Conservation (phyloP, 768 basidiomycete species). For the Termitomyces sp. region DNA sequence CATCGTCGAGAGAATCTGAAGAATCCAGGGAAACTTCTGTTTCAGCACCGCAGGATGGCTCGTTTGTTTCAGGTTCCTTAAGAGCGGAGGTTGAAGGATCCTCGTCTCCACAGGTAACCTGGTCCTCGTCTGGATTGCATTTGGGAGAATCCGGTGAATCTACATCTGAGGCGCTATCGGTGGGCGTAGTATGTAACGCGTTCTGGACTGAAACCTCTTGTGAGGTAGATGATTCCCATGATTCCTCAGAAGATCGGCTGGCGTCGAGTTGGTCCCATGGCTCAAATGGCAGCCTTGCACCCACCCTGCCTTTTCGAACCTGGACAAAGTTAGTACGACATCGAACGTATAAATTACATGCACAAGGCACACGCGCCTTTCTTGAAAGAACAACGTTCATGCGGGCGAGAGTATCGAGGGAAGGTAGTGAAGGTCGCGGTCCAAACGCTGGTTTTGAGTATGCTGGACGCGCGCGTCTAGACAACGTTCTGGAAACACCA, state of each 20-base stretch:
- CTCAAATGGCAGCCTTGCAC: constrained; percentile 46
- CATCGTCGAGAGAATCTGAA: constrained; percentile 5
- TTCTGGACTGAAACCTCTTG: constrained; percentile 5
- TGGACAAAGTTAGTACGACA: constrained; percentile 13
- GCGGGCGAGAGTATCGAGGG: constrained; percentile 40
- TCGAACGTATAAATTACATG: background rate
- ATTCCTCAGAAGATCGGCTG: constrained; percentile 11
- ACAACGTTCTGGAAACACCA: constrained; percentile 13
- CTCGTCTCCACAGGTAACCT: background rate
- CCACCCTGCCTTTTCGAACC: constrained; percentile 47
- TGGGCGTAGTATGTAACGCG: background rate
- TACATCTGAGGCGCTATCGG: constrained; percentile 16
- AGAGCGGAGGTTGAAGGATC: background rate
- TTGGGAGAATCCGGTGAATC: constrained; percentile 18
- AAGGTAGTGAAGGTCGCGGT: constrained; percentile 45
- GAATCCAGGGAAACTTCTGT: constrained; percentile 12
- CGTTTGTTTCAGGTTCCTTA: constrained; percentile 3
- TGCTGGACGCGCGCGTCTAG: constrained; percentile 28
- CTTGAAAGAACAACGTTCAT: constrained; percentile 41
- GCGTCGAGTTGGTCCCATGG: constrained; percentile 41
- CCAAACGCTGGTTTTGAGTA: constrained; percentile 43
- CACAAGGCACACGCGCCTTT: constrained; percentile 28
- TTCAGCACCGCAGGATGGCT: constrained; percentile 12
- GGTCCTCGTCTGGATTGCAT: constrained; percentile 6
- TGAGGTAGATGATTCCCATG: constrained; percentile 12